These are phyloP conservation scores for Hypomyces rosellus DNA, from an alignment of 2,329 filamentous ascomycete species.

Conservation along the genomic window DNA sequence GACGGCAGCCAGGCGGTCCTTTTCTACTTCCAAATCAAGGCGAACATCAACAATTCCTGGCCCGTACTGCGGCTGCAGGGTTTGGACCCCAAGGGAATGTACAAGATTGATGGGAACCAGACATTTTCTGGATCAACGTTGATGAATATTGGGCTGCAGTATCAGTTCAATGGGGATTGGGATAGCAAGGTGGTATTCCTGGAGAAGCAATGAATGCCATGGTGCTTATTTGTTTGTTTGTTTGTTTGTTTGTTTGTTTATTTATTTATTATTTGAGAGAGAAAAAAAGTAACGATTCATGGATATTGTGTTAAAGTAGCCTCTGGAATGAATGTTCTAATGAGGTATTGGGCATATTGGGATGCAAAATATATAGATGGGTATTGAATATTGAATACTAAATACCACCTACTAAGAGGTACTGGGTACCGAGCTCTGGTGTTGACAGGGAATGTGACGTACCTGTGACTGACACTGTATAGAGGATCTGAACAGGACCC, in stretches of 20 bases:
- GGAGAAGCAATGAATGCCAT: constrained; percentile 28
- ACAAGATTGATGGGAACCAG: constrained; percentile 45
- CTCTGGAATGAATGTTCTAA: background rate
- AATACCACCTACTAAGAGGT: too few relatives aligned
- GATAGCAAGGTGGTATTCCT: constrained; percentile 52
- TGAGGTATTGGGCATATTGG: background rate
- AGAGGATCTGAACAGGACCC: too few relatives aligned
- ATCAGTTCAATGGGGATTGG: constrained; percentile 46
- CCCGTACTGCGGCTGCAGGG: constrained; percentile 51
- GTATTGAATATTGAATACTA: too few relatives aligned
- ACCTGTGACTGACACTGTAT: too few relatives aligned
- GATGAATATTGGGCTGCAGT: constrained; percentile 56
- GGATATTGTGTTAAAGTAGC: background rate
- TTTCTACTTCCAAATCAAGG: constrained; percentile 54
- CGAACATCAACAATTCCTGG: constrained; percentile 43
- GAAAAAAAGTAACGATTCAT: background rate
- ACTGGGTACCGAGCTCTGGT: too few relatives aligned
- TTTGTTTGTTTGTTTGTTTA: background rate
- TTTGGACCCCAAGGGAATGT: constrained; percentile 47
- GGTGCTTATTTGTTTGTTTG: too few relatives aligned
- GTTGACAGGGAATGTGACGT: too few relatives aligned
- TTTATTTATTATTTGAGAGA: background rate
- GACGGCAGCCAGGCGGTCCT: constrained; percentile 45
- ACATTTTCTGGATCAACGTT: constrained; percentile 52
- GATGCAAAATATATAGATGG: too few relatives aligned